Evolutionary conservation across 2,329 filamentous ascomycete species (phyloP), one percentile per base, ranked within the genome.

Genomic region (Microdochium nivale): DNA sequence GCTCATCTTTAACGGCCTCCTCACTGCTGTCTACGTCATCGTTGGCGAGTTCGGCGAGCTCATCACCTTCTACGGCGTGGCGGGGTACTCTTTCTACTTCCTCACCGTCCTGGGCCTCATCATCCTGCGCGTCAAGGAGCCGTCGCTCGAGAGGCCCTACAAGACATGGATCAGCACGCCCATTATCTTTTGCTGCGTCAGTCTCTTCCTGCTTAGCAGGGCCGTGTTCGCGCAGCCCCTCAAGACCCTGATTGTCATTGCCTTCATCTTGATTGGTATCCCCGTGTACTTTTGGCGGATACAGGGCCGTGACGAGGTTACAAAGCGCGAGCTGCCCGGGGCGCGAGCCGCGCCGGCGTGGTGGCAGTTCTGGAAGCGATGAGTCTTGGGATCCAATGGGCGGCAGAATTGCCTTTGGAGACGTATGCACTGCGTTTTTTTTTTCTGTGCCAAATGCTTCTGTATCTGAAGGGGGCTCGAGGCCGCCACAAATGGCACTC

Each of bases 121-220:
- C 56, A 81, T 99, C 50, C 76, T 99, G 55, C 80, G 94, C 27
- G 89, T 97, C 27, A 81, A 80, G 55, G 94, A 99, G 67, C 94
- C 94, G 3, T 77, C 85, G 55, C 78, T 99, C 47, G 90, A 96
- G 67, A 75, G 94, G 25, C 92, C 94, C 1, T 99, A 99, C 70
- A 86, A 84, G 66, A 96, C 91, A 2, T 99, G 92, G 94, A 96
- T 99, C 63, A 87, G 86, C 1, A 99, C 94, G 2, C 94, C 94
- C 11, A 92, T 99, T 58, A 92, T 96, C 52, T 99, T 99, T 67
- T 99, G 94, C 78, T 99, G 94, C 64, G 94, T 99, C 37, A 95
- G 89, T 65, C 69, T 99, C 57, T 99, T 99, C 65, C 69, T 99
- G 57, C 79, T 99, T 43, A 91, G 84, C 63, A 78, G 94, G 49